phyloP scores from a whole-genome alignment of 257 asterid genomes.

The Gynochthodes officinalis region DNA sequence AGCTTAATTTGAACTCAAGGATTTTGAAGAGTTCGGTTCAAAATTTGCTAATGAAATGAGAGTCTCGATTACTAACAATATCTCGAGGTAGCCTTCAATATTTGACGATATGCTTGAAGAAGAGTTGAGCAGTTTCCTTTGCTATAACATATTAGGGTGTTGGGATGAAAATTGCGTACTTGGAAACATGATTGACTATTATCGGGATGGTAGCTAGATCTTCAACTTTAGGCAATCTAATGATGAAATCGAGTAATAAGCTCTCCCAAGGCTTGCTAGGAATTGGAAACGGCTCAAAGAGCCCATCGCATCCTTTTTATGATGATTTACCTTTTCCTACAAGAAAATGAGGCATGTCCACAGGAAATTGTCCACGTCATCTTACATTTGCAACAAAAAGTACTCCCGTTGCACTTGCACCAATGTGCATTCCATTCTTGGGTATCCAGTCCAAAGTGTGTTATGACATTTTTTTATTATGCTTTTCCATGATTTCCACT shows the following conservation, averaged over 20 bases:
- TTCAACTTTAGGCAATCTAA: too few relatives aligned
- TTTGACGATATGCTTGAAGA: background rate
- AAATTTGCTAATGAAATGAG: background rate
- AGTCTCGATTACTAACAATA: background rate
- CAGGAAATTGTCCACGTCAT: too few relatives aligned
- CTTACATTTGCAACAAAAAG: background rate
- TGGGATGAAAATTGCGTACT: background rate
- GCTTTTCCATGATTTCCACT: background rate
- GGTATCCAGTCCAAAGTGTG: background rate
- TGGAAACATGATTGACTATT: too few relatives aligned
- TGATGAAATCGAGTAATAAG: background rate
- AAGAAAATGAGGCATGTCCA: too few relatives aligned
- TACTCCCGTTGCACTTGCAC: background rate
- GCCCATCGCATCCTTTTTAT: background rate
- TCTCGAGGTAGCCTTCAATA: background rate
- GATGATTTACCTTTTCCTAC: too few relatives aligned
- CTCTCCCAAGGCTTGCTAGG: too few relatives aligned
- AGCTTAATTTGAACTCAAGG: background rate
- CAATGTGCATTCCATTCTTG: background rate
- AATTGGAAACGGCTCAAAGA: too few relatives aligned
- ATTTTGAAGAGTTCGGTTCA: conserved; percentile 7
- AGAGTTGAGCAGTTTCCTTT: background rate
- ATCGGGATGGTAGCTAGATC: too few relatives aligned
- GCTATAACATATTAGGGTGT: background rate
- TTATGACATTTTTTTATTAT: background rate